Percentiles rank a stretch among this genome's conserved stretches.
Evolutionary conservation across 768 basidiomycete species (phyloP).

Genomic region (Amanita phalloides): DNA sequence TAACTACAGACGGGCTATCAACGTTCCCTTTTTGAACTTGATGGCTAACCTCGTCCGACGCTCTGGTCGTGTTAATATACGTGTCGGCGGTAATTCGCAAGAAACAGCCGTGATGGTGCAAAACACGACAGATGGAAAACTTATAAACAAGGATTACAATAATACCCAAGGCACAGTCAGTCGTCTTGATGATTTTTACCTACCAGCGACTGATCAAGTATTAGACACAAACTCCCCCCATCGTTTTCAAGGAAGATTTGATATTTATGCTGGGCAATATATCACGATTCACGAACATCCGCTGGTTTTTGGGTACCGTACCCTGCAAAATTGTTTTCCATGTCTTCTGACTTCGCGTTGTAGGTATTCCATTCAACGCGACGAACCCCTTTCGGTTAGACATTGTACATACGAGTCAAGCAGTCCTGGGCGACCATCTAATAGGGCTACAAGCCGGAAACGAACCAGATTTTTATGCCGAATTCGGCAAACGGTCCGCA

Average conservation of each 20-base stretch:
- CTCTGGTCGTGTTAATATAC: slow-evolving; percentile 49
- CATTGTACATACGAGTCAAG: slow-evolving; percentile 48
- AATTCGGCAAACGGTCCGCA: slow-evolving; percentile 29
- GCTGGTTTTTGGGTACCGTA: slow-evolving; percentile 35
- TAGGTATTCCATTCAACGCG: slow-evolving; percentile 56
- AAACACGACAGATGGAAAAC: slow-evolving; percentile 33
- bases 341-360: neutral
- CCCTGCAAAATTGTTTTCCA: neutral
- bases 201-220: neutral
- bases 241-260: slow-evolving; percentile 53
- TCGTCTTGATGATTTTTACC: slow-evolving; percentile 13
- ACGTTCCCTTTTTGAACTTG: slow-evolving; percentile 68
- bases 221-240: slow-evolving; percentile 54
- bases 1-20: slow-evolving; percentile 26
- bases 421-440: slow-evolving; percentile 53
- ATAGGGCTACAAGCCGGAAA: slow-evolving; percentile 67
- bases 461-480: slow-evolving; percentile 64
- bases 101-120: slow-evolving; percentile 48
- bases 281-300: slow-evolving; percentile 43
- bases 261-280: slow-evolving; percentile 57
- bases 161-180: slow-evolving; percentile 4
- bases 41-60: slow-evolving; percentile 62
- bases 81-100: slow-evolving; percentile 76
- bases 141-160: slow-evolving; percentile 33
- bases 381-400: slow-evolving; percentile 37